Base-by-base conservation (phyloP, 352 stramenopile genomes). In the Phytophthora litchii region DNA sequence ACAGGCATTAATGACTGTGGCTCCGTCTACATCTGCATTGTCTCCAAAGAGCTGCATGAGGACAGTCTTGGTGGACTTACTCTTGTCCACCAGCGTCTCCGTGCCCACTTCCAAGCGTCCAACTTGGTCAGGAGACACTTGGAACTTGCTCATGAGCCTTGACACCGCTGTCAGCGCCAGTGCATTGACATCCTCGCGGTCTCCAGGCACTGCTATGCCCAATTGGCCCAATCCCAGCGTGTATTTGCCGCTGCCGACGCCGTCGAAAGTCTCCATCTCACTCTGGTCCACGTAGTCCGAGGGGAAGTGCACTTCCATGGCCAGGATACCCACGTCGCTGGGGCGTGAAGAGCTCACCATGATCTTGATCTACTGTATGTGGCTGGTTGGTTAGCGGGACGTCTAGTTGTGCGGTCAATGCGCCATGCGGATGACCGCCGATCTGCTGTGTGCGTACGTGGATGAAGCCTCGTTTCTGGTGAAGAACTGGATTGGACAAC, bases 81-180 rank as follows among this genome's bases (percentile, higher is more conserved):
- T 92, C 74, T 95, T 95, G 67, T 88, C 86, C 54, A 91, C 73
- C 35, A 99, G 78, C 40, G 95, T 98, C 83, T 99, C 97, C 3
- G 97, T 99, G 49, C 97, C 97, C 25, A 99, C 90, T 68, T 99
- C 96, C 1, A 99, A 72, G 8, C 96, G 78, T 16, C 96, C 97
- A 25, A 99, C 83, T 49, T 95, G 68, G 2, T 76, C 69, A 3
- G 88, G 53, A 11, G 64, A 40, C 7, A 92, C 66, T 13, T 54
- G 44, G 55, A 81, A 88, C 58, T 83, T 85, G 43, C 74, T 67
- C 35, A 92, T 41, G 10, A 92, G 72, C 45, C 62, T 65, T 14
- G 82, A 65, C 3, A 89, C 76, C 16, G 60, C 75, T 20, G 78
- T 89, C 46, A 92, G 62, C 42, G 81, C 79, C 51, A 89, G 64